Evolutionary conservation across 371 early-diverging fungal species (phyloP), one percentile per base, ranked within the genome.

Genomic region (Mortierella sp.): DNA sequence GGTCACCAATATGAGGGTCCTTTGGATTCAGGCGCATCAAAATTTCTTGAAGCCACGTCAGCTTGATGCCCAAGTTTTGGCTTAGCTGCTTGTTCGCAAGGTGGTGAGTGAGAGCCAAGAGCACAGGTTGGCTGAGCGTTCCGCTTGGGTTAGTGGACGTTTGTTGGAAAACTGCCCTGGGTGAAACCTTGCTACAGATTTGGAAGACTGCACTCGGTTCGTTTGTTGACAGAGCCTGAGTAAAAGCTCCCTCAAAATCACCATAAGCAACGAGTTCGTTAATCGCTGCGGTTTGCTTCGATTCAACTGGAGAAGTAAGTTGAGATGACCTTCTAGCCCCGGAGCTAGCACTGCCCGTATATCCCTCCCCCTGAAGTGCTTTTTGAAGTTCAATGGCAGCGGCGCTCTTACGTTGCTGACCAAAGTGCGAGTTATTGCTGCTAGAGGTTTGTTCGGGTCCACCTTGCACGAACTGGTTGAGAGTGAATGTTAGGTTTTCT

Each of bases 41-140:
- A 57, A 69, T 54, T 64, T 81, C 83, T 43, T 81, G 83, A 5
- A 81, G 64, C 83, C 83, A 81, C 16, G 83, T 63, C 40, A 81
- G 61, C 20, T 66, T 68, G 52, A 72, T 66, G 3, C 76, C 70
- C 64, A 81, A 43, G 61, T 73, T 68, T 45, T 71, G 72, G 28
- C 62, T 49, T 30, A 75, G 47, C 24, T 79, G 68, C 35, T 79
- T 71, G 51, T 70, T 76, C 16, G 83, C 77, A 20, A 81, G 66
- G 47, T 81, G 70, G 28, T 76, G 83, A 10, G 76, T 61, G 60
- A 81, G 55, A 2, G 83, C 76, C 32, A 81, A 35, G 12, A 81
- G 54, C 4, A 81, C 76, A 9, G 83, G 83, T 55, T 81, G 83
- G 22, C 83, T 81, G 30, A 81, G 28, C 5, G 76, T 67, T 0